Base-by-base conservation (phyloP, 352 stramenopile species). In the Globisporangium takayamanum region DNA sequence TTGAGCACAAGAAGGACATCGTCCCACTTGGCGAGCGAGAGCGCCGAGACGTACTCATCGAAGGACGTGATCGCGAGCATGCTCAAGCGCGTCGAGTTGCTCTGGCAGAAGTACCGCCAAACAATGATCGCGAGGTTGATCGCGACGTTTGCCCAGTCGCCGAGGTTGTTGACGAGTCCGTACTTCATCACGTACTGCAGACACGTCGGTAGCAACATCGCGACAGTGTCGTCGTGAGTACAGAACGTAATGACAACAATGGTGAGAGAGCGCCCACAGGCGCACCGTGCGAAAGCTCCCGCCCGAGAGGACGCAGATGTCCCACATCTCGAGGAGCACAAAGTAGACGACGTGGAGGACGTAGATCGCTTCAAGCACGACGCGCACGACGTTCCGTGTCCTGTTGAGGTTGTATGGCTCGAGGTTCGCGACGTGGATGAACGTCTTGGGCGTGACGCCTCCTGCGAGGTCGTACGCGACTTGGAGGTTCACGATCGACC, bases 141-240 rank as follows among this genome's bases (percentile, higher is more conserved):
- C 33, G 33, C 15, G 39, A 88, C 78, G 50, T 89, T 89, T 5
- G 64, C 53, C 80, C 77, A 88, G 60, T 89, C 80, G 12, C 77
- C 74, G 5, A 88, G 57, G 42, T 87, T 88, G 50, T 89, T 89
- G 39, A 80, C 50, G 37, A 87, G 30, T 3, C 80, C 80, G 50
- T 89, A 89, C 28, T 77, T 75, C 47, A 64, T 68, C 53, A 87
- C 64, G 53, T 89, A 89, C 77, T 88, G 33, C 36, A 52, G 41
- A 50, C 16, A 16, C 37, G 57, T 1, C 52, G 22, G 22, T 22
- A 22, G 22, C 22, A 22, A 33, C 12, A 45, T 16, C 36, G 30
- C 30, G 12, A 44, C 10, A 62, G 37, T 59, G 14, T 44, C 41
- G 30, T 47, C 46, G 41, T 49, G 26, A 48, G 44, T 48, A 20